A percentile compares a stretch with the other conserved stretches of the same genome.
These are phyloP conservation scores for Podospora sp. DNA, from an alignment of 495 filamentous ascomycete species.

Conservation along the genomic window DNA sequence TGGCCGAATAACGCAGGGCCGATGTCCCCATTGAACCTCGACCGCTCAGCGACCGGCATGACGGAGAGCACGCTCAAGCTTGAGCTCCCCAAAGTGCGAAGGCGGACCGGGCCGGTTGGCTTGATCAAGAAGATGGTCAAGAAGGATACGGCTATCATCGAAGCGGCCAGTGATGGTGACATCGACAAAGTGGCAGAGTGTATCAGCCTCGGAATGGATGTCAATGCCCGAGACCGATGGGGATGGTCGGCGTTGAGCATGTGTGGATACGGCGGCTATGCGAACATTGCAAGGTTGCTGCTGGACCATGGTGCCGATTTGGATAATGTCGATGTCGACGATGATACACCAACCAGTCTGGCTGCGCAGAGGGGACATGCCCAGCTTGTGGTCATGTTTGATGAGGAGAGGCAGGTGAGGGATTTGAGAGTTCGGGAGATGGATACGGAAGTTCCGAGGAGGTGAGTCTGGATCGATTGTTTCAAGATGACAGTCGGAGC, in stretches of 20 bases:
- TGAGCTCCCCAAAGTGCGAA: background rate
- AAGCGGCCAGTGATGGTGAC: conserved; percentile 33
- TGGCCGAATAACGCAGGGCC: conserved; percentile 19
- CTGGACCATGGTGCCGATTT: conserved; percentile 38
- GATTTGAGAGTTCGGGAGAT: conserved; percentile 30
- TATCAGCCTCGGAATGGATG: conserved; percentile 28
- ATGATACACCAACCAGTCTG: conserved; percentile 33
- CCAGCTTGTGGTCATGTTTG: conserved; percentile 32
- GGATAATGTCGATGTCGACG: conserved; percentile 35
- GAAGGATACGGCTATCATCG: conserved; percentile 34
- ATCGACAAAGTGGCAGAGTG: conserved; percentile 28
- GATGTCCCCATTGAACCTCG: background rate
- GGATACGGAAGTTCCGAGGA: conserved; percentile 23
- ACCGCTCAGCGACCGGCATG: background rate
- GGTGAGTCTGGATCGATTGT: background rate
- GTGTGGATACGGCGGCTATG: conserved; percentile 32
- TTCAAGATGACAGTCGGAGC: background rate
- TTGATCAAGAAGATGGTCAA: conserved; percentile 28
- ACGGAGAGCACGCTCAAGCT: background rate
- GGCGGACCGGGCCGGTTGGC: background rate
- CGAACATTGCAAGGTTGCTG: conserved; percentile 30
- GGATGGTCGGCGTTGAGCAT: conserved; percentile 36
- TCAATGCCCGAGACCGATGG: conserved; percentile 34
- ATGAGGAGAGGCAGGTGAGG: conserved; percentile 29
- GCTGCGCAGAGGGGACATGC: conserved; percentile 32